phyloP scores from a whole-genome alignment of 1,139 yeast genomes.

The Yamadazyma trypodendri region DNA sequence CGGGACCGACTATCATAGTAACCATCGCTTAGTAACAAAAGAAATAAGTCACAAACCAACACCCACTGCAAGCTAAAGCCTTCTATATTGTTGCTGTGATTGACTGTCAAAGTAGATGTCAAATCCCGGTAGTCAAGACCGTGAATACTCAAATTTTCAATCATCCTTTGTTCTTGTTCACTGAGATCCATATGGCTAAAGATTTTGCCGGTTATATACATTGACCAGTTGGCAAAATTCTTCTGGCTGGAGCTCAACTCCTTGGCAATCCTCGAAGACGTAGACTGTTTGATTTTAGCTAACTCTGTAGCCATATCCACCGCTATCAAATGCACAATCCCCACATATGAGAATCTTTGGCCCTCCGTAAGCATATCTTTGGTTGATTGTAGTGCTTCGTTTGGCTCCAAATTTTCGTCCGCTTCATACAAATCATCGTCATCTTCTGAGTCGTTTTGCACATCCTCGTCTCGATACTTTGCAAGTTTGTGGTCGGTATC shows the following conservation, averaged over 20 bases:
- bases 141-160: constrained; percentile 80
- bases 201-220: constrained; percentile 65
- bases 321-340: constrained; percentile 71
- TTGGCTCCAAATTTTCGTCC: constrained; percentile 47
- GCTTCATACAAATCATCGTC: constrained; percentile 21
- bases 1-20: constrained; percentile 89
- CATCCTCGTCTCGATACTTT: constrained; percentile 22
- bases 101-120: constrained; percentile 48
- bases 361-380: constrained; percentile 77
- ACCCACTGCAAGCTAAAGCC: constrained; percentile 71
- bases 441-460: constrained; percentile 20
- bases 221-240: constrained; percentile 84
- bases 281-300: constrained; percentile 57
- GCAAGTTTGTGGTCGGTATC: constrained; percentile 15
- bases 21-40: constrained; percentile 78
- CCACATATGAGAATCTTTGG: constrained; percentile 91
- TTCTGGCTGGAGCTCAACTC: constrained; percentile 70
- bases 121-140: constrained; percentile 78
- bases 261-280: constrained; percentile 54
- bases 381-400: constrained; percentile 73
- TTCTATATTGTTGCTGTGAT: constrained; percentile 22
- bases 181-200: constrained; percentile 79
- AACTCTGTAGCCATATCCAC: constrained; percentile 81
- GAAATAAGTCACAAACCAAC: constrained; percentile 81
- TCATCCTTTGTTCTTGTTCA: constrained; percentile 80